Conservation (phyloP, 2,329 filamentous ascomycete genomes). For the Zymoseptoria brevis region DNA sequence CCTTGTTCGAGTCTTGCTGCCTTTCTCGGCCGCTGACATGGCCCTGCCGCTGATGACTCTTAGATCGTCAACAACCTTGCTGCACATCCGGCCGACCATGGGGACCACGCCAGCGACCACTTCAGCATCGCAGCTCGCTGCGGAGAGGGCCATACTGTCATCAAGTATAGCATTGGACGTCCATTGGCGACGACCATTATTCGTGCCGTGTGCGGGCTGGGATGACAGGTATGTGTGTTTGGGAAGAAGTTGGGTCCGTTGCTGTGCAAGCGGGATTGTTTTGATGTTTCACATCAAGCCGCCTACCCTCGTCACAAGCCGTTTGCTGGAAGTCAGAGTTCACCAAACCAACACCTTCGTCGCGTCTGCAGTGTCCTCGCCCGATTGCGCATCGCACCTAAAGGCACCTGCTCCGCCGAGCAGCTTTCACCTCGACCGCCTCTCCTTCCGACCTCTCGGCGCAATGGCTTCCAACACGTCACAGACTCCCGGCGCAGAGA, state of each 20-base stretch:
- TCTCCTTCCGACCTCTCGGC: neutral
- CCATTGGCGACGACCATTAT: neutral
- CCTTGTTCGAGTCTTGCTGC: neutral
- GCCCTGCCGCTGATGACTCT: neutral
- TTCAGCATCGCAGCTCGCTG: neutral
- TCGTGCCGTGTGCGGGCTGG: neutral
- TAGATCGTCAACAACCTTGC: neutral
- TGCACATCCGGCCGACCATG: neutral
- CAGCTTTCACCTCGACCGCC: neutral
- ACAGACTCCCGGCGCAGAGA: constrained; percentile 6
- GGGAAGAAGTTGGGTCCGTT: neutral
- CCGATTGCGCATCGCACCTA: neutral
- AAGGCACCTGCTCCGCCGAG: neutral
- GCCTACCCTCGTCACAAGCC: no score
- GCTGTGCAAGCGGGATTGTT: neutral
- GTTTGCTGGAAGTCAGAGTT: neutral
- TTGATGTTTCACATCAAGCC: neutral
- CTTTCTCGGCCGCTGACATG: neutral
- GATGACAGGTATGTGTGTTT: neutral
- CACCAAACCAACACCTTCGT: neutral
- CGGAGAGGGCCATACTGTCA: neutral
- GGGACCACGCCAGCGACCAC: neutral
- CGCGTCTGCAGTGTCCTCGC: neutral
- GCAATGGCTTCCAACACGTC: neutral
- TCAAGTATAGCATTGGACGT: neutral